Base-by-base conservation (phyloP, 1,284 basidiomycete species). In the Moniliella sp. region DNA sequence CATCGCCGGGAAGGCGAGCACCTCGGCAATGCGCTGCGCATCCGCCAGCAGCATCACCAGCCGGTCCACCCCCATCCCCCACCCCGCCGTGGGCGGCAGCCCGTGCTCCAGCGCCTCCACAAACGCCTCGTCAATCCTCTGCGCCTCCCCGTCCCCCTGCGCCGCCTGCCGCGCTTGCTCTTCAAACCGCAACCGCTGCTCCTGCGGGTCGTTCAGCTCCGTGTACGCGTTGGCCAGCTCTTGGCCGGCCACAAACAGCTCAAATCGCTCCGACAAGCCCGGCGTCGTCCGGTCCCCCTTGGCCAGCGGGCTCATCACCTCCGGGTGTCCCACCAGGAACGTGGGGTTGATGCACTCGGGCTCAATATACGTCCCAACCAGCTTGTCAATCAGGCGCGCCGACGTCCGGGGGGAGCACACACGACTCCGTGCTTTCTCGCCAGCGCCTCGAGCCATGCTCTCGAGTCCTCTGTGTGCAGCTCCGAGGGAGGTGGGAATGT, bases 291-390 rank as follows among this genome's bases (percentile, higher is more conserved):
- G 50, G 33, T 59, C 52, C 18, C 54, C 42, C 43, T 59, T 59
- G 27, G 88, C 91, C 14, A 99, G 73, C 5, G 88, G 88, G 3
- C 84, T 93, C 88, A 99, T 99, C 51, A 99, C 81, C 68, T 94
- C 86, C 27, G 88, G 88, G 64, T 99, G 88, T 15, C 88, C 91
- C 2, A 37, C 76, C 48, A 99, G 94, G 70, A 99, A 99, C 9
- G 82, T 71, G 4, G 88, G 88, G 32, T 80, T 88, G 59, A 94
- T 74, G 66, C 88, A 99, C 40, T 97, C 75, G 29, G 76, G 78
- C 63, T 99, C 88, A 61, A 97, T 94, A 64, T 70, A 94, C 62
- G 94, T 88, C 37, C 88, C 88, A 32, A 94, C 88, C 47, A 77
- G 76, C 72, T 97, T 97, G 69, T 94, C 88, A 32, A 97, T 75